Percentiles rank a stretch among this genome's conserved stretches.
phyloP scores from a whole-genome alignment of 768 basidiomycete species.

The Sutorius australiensis region DNA sequence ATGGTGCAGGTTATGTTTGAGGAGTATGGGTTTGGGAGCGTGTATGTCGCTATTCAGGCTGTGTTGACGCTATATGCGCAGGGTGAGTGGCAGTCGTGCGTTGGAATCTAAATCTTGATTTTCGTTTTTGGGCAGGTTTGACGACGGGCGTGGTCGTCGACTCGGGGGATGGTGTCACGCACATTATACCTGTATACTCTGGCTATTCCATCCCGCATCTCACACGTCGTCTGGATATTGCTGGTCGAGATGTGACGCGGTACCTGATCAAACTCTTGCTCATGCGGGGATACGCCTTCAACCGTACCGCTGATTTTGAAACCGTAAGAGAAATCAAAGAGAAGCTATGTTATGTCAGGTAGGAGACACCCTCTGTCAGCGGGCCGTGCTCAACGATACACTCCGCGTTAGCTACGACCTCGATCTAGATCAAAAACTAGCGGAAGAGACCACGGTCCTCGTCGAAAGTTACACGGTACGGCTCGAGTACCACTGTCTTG shows the following conservation, averaged over 20 bases:
- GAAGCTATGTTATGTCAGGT: slow-evolving; percentile 98
- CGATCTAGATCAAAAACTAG: slow-evolving; percentile 87
- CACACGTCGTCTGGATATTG: slow-evolving; percentile 92
- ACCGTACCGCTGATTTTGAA: slow-evolving; percentile 98
- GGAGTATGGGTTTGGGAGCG: slow-evolving; percentile 92
- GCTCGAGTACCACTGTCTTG: neutral
- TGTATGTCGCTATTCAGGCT: slow-evolving; percentile 98
- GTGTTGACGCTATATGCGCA: slow-evolving; percentile 98
- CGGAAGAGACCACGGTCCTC: slow-evolving; percentile 94
- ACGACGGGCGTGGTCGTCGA: slow-evolving; percentile 99
- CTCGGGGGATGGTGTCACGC: slow-evolving; percentile 98
- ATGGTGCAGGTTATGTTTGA: slow-evolving; percentile 99
- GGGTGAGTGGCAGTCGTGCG: slow-evolving; percentile 52
- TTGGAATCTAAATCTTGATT: neutral
- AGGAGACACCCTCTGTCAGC: slow-evolving; percentile 14
- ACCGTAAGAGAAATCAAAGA: slow-evolving; percentile 99
- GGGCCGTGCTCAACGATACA: neutral
- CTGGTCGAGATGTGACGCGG: slow-evolving; percentile 95
- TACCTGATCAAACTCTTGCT: slow-evolving; percentile 99
- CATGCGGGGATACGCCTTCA: slow-evolving; percentile 99
- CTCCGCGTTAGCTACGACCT: slow-evolving; percentile 74
- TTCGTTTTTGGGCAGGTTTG: slow-evolving; percentile 56
- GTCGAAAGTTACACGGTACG: slow-evolving; percentile 94
- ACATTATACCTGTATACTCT: slow-evolving; percentile 98
- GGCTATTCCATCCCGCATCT: slow-evolving; percentile 95